Evolutionary conservation across 2,329 filamentous ascomycete genomes (phyloP).

Genomic region (Exophiala viscosa): DNA sequence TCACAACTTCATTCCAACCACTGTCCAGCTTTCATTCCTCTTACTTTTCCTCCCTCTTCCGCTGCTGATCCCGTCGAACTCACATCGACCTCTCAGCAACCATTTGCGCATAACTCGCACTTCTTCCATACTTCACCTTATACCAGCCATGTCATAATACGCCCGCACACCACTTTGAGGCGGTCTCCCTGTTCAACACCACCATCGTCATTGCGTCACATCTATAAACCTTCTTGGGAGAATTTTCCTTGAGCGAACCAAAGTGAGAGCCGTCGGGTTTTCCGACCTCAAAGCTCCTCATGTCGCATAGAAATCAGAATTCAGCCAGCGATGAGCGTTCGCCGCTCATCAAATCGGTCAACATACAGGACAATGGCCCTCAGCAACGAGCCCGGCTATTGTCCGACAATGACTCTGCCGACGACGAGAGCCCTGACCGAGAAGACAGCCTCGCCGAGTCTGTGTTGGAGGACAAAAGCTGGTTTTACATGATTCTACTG

Average conservation of each 20-base stretch:
- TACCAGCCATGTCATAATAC: too few species aligned
- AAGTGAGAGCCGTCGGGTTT: not conserved
- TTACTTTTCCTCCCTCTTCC: too few species aligned
- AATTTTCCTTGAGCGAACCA: not conserved
- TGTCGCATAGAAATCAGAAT: constrained; percentile 22
- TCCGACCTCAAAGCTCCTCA: not conserved
- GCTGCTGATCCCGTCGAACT: too few species aligned
- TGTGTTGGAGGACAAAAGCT: constrained; percentile 59
- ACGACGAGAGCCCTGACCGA: constrained; percentile 4
- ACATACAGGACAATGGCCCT: constrained; percentile 14
- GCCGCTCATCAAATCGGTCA: constrained; percentile 22
- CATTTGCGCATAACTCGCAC: too few species aligned
- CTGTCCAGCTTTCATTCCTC: not conserved
- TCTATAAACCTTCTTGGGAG: not conserved
- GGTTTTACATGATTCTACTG: constrained; percentile 79
- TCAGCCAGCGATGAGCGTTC: constrained; percentile 24
- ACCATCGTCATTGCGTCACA: not conserved
- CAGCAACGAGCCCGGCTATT: constrained; percentile 6
- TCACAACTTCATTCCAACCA: not conserved
- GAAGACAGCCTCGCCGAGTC: constrained; percentile 16
- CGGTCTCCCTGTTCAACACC: too few species aligned
- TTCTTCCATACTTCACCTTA: too few species aligned
- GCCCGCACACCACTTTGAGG: too few species aligned
- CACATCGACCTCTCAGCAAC: too few species aligned
- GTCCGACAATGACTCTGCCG: constrained; percentile 4